Percentiles rank a stretch among this genome's conserved stretches.
phyloP scores from a whole-genome alignment of 805 yeast genomes.

The Candida michaelii region DNA sequence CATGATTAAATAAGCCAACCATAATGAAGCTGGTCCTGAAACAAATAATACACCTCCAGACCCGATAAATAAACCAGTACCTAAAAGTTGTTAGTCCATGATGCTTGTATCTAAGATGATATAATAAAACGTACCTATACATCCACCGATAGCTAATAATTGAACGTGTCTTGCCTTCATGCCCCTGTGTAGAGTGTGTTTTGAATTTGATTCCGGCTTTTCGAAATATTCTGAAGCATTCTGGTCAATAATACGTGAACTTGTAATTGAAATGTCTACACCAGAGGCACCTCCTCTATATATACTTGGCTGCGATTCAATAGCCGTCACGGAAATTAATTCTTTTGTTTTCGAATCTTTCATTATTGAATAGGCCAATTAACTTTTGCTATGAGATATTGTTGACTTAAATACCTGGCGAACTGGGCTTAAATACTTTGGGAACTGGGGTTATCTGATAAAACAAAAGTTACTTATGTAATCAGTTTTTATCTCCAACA shows the following conservation, averaged over 20 bases:
- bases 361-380: no score
- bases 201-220: neutral
- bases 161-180: conserved; percentile 54
- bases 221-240: conserved; percentile 16
- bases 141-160: conserved; percentile 78
- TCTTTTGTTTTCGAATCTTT: no score
- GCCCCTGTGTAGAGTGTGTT: conserved; percentile 33
- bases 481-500: no score
- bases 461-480: no score
- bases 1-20: conserved; percentile 33
- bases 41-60: conserved; percentile 33
- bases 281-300: conserved; percentile 25
- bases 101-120: no score
- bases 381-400: no score
- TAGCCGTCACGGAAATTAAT: conserved; percentile 15
- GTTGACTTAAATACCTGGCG: no score
- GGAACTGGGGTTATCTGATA: no score
- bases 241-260: conserved; percentile 23
- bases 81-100: neutral
- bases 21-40: conserved; percentile 38
- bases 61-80: conserved; percentile 54
- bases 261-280: conserved; percentile 27
- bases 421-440: no score
- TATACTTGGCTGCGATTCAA: conserved; percentile 21
- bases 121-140: conserved; percentile 8